phyloP scores from a whole-genome alignment of 2,329 filamentous ascomycete species.

The Nakataea oryzae region DNA sequence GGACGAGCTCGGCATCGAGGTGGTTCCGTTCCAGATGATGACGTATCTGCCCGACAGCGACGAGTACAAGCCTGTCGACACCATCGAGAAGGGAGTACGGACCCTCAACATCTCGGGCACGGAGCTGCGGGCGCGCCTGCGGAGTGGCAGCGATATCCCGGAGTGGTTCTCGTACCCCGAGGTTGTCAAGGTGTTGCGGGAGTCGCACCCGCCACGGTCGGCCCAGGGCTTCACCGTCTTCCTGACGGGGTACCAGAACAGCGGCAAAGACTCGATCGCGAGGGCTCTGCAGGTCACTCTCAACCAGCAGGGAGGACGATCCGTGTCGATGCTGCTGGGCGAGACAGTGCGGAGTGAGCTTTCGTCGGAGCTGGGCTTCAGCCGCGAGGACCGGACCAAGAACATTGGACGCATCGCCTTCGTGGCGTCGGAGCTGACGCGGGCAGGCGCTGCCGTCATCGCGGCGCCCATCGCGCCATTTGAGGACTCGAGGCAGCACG shows the following conservation, averaged over 20 bases:
- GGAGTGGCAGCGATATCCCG: constrained; percentile 87
- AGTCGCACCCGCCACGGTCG: constrained; percentile 86
- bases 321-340: constrained; percentile 87
- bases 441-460: constrained; percentile 87
- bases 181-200: constrained; percentile 89
- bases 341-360: constrained; percentile 92
- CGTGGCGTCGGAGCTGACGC: constrained; percentile 88
- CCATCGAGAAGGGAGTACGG: constrained; percentile 73
- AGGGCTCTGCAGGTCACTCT: constrained; percentile 92
- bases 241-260: constrained; percentile 94
- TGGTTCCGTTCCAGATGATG: constrained; percentile 99
- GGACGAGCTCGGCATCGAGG: constrained; percentile 94
- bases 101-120: constrained; percentile 82
- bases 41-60: constrained; percentile 96
- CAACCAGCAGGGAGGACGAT: constrained; percentile 94
- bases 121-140: constrained; percentile 85
- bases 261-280: constrained; percentile 92
- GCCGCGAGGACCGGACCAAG: constrained; percentile 78
- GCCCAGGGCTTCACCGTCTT: constrained; percentile 97
- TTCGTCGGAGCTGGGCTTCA: constrained; percentile 92
- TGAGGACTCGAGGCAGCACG: constrained; percentile 64
- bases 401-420: constrained; percentile 97
- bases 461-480: constrained; percentile 94
- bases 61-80: constrained; percentile 88
- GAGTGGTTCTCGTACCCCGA: constrained; percentile 99